Conservation (phyloP, 805 yeast genomes). For the Phaffomyces antillensis region DNA sequence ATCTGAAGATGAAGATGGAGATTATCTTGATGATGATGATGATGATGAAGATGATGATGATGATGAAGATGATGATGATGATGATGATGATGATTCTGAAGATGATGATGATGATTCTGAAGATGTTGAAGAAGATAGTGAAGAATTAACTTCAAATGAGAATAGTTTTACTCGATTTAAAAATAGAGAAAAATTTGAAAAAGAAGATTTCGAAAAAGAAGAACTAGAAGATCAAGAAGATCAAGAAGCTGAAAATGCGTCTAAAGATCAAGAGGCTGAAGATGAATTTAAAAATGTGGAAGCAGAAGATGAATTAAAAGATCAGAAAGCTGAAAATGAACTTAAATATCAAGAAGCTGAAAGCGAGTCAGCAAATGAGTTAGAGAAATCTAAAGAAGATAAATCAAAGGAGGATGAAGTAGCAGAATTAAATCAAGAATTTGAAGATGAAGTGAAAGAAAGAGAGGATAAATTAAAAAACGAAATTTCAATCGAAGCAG, state of each 20-base stretch:
- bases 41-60: background rate
- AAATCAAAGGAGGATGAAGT: background rate
- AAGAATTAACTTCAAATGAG: too few species aligned
- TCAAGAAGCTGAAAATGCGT: background rate
- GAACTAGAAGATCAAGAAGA: too few species aligned
- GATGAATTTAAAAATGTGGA: too few species aligned
- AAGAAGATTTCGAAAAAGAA: constrained; percentile 1
- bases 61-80: background rate
- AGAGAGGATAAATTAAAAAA: background rate
- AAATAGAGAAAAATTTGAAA: background rate
- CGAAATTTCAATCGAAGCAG: background rate
- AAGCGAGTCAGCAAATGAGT: constrained; percentile 1
- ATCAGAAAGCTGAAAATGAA: background rate
- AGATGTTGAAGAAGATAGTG: background rate
- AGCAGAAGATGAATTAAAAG: background rate
- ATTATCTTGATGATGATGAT: background rate
- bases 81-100: background rate
- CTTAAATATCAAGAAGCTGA: background rate
- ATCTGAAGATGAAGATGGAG: constrained; percentile 4
- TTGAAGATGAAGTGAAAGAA: constrained; percentile 1
- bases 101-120: background rate
- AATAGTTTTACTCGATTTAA: background rate
- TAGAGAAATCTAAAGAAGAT: background rate
- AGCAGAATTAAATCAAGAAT: background rate
- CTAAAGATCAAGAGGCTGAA: background rate